Conservation (phyloP, 2,329 filamentous ascomycete species). For the Domatiomyces catenatus region DNA sequence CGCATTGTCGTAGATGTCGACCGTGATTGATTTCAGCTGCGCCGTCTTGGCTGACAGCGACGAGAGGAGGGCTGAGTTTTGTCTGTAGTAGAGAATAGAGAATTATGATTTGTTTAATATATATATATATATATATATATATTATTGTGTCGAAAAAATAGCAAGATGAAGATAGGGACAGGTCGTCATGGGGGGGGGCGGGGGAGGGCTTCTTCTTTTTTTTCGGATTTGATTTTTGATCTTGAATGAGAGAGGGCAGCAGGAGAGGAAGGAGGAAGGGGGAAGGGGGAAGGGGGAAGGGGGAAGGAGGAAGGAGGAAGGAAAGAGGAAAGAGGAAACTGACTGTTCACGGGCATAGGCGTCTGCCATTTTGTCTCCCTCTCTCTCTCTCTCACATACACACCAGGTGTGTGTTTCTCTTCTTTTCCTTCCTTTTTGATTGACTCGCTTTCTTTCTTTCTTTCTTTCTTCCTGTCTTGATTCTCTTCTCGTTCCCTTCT, state of each 20-base stretch:
- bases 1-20: conserved; percentile 96
- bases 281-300: conserved; percentile 1
- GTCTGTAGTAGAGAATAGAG: no score
- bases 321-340: conserved; percentile 7
- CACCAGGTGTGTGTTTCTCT: no score
- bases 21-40: conserved; percentile 78
- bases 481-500: no score
- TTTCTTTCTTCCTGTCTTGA: no score
- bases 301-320: conserved; percentile 2
- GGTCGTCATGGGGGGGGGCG: no score
- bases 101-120: not conserved
- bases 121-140: no score
- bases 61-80: conserved; percentile 89
- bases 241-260: no score
- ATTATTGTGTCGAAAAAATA: no score
- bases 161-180: no score
- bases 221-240: not conserved
- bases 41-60: conserved; percentile 84
- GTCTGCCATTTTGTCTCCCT: conserved; percentile 32
- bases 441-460: no score
- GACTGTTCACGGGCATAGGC: conserved; percentile 47
- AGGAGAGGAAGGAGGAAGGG: no score
- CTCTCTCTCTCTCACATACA: not conserved
- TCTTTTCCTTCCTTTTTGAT: no score
- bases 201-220: not conserved